A percentile compares a stretch with the other conserved stretches of the same genome.
These are phyloP conservation scores for Hansenula lynferdii DNA, from an alignment of 1,139 yeast genomes.

Conservation along the genomic window DNA sequence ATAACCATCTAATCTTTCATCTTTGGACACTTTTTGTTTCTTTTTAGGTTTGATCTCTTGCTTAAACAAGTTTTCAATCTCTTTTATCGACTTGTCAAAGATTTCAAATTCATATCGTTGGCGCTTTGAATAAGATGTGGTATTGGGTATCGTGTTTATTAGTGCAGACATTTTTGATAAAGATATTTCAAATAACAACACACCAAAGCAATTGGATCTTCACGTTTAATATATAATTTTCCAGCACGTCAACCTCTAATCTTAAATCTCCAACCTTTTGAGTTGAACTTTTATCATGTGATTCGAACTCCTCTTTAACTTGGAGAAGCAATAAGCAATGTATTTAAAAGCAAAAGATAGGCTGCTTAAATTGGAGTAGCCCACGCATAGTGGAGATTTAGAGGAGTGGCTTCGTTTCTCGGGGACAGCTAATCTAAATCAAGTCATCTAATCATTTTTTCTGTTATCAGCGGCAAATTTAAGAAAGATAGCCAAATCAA, in stretches of 20 bases:
- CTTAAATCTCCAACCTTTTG: no score
- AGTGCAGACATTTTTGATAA: background rate
- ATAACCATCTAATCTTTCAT: background rate
- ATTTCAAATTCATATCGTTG: slow-evolving; percentile 28
- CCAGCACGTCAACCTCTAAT: no score
- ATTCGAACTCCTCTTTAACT: background rate
- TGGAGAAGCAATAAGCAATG: no score
- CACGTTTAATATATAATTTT: no score
- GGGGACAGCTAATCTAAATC: no score
- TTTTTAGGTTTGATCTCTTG: slow-evolving; percentile 3
- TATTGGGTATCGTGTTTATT: background rate
- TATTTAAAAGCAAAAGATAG: background rate
- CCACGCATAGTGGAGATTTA: background rate
- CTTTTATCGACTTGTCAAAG: slow-evolving; percentile 29
- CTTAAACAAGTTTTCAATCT: slow-evolving; percentile 28
- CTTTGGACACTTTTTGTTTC: background rate
- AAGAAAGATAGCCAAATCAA: no score
- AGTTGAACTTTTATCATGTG: no score
- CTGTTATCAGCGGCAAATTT: no score
- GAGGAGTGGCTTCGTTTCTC: no score
- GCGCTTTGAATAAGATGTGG: slow-evolving; percentile 16
- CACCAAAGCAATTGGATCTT: no score
- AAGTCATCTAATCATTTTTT: no score
- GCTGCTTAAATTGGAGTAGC: background rate
- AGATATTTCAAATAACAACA: no score